Conservation (phyloP, 805 yeast genomes). For the Wickerhamiella qilinensis region DNA sequence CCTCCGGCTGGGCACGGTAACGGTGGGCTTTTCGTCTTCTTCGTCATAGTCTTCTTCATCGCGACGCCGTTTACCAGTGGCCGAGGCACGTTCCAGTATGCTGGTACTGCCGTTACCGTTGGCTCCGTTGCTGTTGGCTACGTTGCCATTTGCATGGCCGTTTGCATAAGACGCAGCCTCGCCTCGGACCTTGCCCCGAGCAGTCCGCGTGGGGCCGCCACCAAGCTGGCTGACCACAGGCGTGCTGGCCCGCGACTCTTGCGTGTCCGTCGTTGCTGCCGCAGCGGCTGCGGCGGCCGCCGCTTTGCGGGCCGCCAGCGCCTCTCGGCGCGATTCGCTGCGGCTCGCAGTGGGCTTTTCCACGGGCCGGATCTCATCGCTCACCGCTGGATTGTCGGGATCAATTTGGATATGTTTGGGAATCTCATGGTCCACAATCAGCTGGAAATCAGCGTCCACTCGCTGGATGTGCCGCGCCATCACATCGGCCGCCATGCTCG, state of each 20-base stretch:
- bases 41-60: slow-evolving; percentile 7
- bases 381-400: slow-evolving; percentile 81
- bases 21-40: slow-evolving; percentile 13
- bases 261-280: slow-evolving; percentile 1
- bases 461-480: slow-evolving; percentile 52
- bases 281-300: slow-evolving; percentile 20
- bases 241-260: slow-evolving; percentile 13
- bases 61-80: slow-evolving; percentile 1
- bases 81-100: not conserved
- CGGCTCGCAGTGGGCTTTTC: slow-evolving; percentile 51
- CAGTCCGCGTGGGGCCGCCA: not conserved
- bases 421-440: slow-evolving; percentile 59
- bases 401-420: slow-evolving; percentile 52
- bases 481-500: slow-evolving; percentile 74
- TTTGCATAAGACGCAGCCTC: not conserved
- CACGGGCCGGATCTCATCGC: slow-evolving; percentile 32
- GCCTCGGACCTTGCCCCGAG: not conserved
- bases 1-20: slow-evolving; percentile 5
- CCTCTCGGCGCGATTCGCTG: slow-evolving; percentile 79
- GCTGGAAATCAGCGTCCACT: slow-evolving; percentile 64
- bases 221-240: slow-evolving; percentile 4
- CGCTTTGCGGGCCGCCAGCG: slow-evolving; percentile 76
- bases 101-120: not conserved
- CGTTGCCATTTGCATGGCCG: slow-evolving; percentile 1
- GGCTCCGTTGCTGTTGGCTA: slow-evolving; percentile 4